phyloP scores from a whole-genome alignment of 768 basidiomycete genomes.

The Myochromella boudieri region DNA sequence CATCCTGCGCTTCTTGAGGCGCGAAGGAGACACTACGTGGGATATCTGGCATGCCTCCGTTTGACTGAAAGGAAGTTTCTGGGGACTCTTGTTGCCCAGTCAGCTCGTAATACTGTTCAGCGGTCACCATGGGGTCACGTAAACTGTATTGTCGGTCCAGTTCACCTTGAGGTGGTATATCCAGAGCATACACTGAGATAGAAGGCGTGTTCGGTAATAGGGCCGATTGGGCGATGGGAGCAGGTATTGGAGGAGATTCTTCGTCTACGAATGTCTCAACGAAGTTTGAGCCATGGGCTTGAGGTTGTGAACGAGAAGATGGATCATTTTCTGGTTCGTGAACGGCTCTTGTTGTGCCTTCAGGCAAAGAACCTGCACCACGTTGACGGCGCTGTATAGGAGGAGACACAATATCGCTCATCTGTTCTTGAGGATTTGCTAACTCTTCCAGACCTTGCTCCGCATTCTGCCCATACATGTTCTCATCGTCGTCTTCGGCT shows the following conservation, averaged over 20 bases:
- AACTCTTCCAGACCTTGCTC: no score
- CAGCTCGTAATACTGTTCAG: slow-evolving; percentile 29
- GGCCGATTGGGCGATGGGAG: background rate
- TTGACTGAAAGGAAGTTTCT: slow-evolving; percentile 8
- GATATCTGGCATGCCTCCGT: slow-evolving; percentile 1
- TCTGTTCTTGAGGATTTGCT: slow-evolving; percentile 5
- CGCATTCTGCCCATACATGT: no score
- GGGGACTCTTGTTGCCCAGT: slow-evolving; percentile 16
- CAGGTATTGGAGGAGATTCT: slow-evolving; percentile 4
- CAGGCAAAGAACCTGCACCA: slow-evolving; percentile 1
- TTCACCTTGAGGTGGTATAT: slow-evolving; percentile 31
- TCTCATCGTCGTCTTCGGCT: background rate
- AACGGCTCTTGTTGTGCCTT: slow-evolving; percentile 6
- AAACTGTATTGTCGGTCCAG: slow-evolving; percentile 21
- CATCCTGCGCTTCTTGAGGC: slow-evolving; percentile 23
- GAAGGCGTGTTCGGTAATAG: slow-evolving; percentile 19
- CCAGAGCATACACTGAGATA: slow-evolving; percentile 27
- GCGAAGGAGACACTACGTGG: slow-evolving; percentile 7
- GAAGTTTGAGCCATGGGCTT: slow-evolving; percentile 8
- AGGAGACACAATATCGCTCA: slow-evolving; percentile 11
- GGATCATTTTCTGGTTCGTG: background rate
- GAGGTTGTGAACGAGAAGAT: background rate
- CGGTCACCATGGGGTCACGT: slow-evolving; percentile 31
- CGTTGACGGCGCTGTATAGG: no score
- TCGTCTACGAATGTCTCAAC: no score